Conservation (phyloP, 2,329 filamentous ascomycete genomes). For the Xylaria sp. region DNA sequence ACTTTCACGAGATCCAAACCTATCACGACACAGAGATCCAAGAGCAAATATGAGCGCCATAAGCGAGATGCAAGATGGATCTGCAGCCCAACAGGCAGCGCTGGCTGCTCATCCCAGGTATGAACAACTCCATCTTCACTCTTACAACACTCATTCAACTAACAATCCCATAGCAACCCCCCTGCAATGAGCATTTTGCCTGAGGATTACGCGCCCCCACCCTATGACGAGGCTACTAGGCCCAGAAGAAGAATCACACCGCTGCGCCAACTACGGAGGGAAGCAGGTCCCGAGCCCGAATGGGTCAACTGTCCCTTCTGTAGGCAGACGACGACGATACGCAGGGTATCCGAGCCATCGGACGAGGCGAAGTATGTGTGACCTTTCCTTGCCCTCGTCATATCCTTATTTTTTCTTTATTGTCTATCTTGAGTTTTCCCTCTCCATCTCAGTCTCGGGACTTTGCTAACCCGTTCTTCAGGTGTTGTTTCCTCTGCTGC, state of each 20-base stretch:
- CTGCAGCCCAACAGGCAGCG: not conserved
- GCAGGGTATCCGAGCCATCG: constrained; percentile 21
- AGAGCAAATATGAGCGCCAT: not conserved
- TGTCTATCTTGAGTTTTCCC: no score
- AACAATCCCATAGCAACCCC: not conserved
- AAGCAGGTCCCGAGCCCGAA: constrained; percentile 11
- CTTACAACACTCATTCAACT: not conserved
- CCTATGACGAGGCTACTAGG: not conserved
- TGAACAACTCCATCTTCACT: no score
- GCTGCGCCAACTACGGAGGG: not conserved
- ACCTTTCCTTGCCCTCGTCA: not conserved
- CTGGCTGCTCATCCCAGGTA: not conserved
- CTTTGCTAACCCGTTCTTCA: not conserved
- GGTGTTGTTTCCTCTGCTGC: constrained; percentile 17
- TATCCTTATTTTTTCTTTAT: not conserved
- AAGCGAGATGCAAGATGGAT: not conserved
- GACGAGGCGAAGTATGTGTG: constrained; percentile 25
- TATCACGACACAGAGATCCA: not conserved
- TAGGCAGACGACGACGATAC: constrained; percentile 18
- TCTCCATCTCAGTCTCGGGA: not conserved
- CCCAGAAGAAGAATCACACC: constrained; percentile 14
- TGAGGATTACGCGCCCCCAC: not conserved
- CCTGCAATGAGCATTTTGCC: constrained; percentile 12
- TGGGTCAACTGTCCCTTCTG: constrained; percentile 21
- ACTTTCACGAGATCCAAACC: not conserved